A percentile compares a stretch with the other conserved stretches of the same genome.
phyloP scores from a whole-genome alignment of 768 basidiomycete genomes.

The Coprinopsis cinerea region DNA sequence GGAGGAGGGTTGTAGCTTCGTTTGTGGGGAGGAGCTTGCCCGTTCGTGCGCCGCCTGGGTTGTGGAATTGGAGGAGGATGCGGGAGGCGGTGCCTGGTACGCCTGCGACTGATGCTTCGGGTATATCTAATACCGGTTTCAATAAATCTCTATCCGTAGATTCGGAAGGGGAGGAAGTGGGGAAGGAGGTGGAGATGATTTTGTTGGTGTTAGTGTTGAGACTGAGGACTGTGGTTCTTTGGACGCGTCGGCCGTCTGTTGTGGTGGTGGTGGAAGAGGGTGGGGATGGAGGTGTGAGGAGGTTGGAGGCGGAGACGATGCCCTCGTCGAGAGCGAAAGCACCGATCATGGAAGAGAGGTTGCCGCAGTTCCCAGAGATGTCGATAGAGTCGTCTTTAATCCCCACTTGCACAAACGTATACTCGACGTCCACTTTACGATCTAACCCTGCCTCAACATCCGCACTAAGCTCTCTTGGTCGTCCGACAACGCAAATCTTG shows the following conservation, averaged over 20 bases:
- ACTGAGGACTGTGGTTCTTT: slow-evolving; percentile 35
- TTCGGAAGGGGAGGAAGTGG: slow-evolving; percentile 26
- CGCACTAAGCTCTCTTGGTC: no score
- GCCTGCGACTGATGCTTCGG: slow-evolving; percentile 56
- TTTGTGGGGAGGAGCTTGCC: slow-evolving; percentile 66
- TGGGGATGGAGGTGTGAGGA: slow-evolving; percentile 13
- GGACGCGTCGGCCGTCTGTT: no score
- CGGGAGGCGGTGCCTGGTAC: slow-evolving; percentile 60
- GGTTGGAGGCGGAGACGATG: slow-evolving; percentile 32
- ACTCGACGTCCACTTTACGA: slow-evolving; percentile 45
- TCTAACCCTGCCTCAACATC: no score
- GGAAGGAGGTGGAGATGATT: slow-evolving; percentile 64
- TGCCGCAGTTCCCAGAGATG: slow-evolving; percentile 72
- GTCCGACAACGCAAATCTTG: slow-evolving; percentile 63
- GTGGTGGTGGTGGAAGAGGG: no score
- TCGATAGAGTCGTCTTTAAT: slow-evolving; percentile 57
- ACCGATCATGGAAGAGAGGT: slow-evolving; percentile 68
- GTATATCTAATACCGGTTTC: slow-evolving; percentile 39
- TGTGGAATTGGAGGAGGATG: slow-evolving; percentile 60
- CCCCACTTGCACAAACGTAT: slow-evolving; percentile 64
- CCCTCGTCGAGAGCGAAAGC: slow-evolving; percentile 67
- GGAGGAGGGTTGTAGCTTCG: slow-evolving; percentile 27
- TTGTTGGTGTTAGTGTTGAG: slow-evolving; percentile 74
- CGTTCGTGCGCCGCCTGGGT: slow-evolving; percentile 64
- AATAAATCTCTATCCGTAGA: slow-evolving; percentile 15